Conservation (phyloP, 208 protist genomes). For the Strigomonas galati region DNA sequence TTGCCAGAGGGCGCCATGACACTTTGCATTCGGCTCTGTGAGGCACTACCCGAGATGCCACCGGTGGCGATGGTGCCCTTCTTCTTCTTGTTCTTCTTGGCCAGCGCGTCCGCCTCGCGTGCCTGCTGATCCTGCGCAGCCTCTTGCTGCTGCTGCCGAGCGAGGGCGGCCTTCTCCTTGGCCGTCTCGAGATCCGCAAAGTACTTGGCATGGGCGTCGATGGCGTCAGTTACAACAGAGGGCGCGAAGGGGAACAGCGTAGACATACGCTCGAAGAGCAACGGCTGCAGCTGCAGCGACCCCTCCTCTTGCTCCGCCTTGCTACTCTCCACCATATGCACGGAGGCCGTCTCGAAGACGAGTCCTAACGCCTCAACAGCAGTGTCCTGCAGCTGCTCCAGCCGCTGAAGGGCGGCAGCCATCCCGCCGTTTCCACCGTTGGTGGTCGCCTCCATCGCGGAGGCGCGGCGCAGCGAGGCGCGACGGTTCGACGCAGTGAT, state of each 20-base stretch:
- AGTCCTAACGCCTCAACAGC: background rate
- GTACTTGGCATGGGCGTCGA: background rate
- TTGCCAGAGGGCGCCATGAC: background rate
- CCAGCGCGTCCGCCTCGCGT: background rate
- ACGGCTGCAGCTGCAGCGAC: background rate
- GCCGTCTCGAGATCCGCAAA: background rate
- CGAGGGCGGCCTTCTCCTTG: background rate
- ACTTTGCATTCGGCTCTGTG: background rate
- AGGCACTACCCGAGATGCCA: background rate
- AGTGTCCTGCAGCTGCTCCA: background rate
- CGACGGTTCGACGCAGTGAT: background rate
- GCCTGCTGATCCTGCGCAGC: background rate
- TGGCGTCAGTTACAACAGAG: background rate
- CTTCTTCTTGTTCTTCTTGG: constrained; percentile 1
- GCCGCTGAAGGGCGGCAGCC: no score
- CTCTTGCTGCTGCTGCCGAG: background rate
- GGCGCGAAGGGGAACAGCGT: background rate
- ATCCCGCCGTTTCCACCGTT: no score
- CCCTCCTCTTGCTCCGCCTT: no score
- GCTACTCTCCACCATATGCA: background rate
- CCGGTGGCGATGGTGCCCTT: background rate
- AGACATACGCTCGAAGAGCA: background rate
- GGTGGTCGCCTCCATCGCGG: background rate
- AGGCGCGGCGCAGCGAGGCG: background rate
- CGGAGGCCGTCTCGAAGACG: background rate